Base-by-base conservation (phyloP, 2,329 filamentous ascomycete genomes). In the Diaporthe longicolla region DNA sequence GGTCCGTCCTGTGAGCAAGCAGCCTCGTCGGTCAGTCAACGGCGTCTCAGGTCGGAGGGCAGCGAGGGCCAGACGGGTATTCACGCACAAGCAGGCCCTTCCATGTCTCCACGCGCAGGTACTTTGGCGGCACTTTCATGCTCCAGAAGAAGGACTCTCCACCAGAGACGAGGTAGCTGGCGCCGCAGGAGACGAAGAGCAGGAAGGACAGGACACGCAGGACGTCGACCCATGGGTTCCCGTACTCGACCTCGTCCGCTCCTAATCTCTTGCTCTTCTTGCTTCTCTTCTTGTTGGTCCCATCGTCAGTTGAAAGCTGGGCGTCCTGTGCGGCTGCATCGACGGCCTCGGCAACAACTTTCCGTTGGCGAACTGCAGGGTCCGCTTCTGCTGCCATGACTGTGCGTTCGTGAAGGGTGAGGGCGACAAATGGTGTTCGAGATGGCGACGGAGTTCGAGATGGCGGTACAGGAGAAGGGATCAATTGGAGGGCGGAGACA, bases 111-210 rank as follows among this genome's bases (percentile, higher is more conserved):
- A 87, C 52, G 81, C 87, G 80, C 84, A 92, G 79, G 86, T 93
- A 91, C 84, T 92, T 79, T 83, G 93, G 84, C 83, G 87, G 85
- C 85, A 92, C 77, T 87, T 85, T 84, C 80, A 88, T 82, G 76
- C 86, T 91, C 93, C 93, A 97, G 73, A 91, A 87, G 76, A 92
- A 87, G 74, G 90, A 92, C 80, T 94, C 90, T 75, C 93, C 93
- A 76, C 88, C 87, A 58, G 93, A 95, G 78, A 94, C 87, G 76
- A 95, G 90, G 83, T 95, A 96, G 84, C 93, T 95, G 71, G 95
- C 85, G 24, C 89, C 91, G 79, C 88, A 90, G 32, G 91, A 93
- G 61, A 92, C 89, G 57, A 94, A 78, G 45, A 93, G 77, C 19
- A 95, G 82, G 71, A 94, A 94, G 43, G 88, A 88, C 59, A 95